Conservation (phyloP, 495 filamentous ascomycete species). For the Trichoderma virens region DNA sequence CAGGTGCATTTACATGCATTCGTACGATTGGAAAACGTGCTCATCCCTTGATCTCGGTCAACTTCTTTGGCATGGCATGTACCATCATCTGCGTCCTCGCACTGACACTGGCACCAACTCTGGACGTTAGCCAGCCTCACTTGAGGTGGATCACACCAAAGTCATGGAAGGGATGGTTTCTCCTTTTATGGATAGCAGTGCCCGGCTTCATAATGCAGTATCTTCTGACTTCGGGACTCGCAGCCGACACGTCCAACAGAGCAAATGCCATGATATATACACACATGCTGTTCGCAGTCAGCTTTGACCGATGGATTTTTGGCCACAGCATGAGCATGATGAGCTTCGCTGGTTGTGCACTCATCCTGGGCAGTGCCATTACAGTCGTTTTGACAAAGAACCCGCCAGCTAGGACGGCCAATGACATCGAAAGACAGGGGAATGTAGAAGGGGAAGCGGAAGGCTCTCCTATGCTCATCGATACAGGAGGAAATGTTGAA, state of each 20-base stretch:
- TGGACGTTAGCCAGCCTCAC: constrained; percentile 40
- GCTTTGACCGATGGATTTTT: constrained; percentile 74
- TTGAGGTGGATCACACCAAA: constrained; percentile 57
- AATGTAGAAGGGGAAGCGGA: constrained; percentile 16
- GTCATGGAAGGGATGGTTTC: constrained; percentile 56
- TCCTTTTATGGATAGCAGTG: constrained; percentile 60
- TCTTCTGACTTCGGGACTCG: constrained; percentile 72
- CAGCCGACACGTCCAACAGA: constrained; percentile 55
- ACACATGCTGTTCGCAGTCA: constrained; percentile 85
- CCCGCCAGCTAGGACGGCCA: constrained; percentile 13
- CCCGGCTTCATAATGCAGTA: constrained; percentile 86
- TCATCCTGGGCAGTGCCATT: constrained; percentile 76
- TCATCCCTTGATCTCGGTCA: constrained; percentile 78
- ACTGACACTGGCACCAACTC: constrained; percentile 40
- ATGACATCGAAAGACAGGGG: constrained; percentile 12
- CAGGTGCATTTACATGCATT: constrained; percentile 71
- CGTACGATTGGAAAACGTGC: constrained; percentile 78
- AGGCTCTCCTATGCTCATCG: constrained; percentile 16
- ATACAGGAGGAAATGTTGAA: neutral
- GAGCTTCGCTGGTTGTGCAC: constrained; percentile 62
- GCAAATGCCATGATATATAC: constrained; percentile 89
- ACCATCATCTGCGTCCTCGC: constrained; percentile 56
- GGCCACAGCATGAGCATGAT: constrained; percentile 56
- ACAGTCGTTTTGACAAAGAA: constrained; percentile 61
- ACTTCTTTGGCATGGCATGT: constrained; percentile 71